Percentiles rank a stretch among this genome's conserved stretches.
phyloP scores from a whole-genome alignment of 257 asterid genomes.

The Perilla frutescens region DNA sequence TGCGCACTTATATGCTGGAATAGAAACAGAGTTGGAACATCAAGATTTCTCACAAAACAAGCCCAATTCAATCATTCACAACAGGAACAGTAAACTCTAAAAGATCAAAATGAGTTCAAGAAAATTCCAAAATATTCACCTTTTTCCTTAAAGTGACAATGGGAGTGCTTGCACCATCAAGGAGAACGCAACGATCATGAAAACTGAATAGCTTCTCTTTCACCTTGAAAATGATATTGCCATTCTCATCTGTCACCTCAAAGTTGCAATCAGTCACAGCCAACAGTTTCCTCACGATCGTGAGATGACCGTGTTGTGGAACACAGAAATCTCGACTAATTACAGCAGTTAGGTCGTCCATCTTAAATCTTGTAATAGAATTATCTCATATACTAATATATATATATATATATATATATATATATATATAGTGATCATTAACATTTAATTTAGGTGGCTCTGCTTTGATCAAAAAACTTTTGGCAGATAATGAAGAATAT shows the following conservation, averaged over 20 bases:
- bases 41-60: too few relatives aligned
- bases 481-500: background rate
- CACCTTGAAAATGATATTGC: constrained; percentile 50
- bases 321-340: constrained; percentile 50
- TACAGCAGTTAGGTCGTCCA: constrained; percentile 25
- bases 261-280: constrained; percentile 52
- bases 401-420: constrained; percentile 16
- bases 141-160: constrained; percentile 55
- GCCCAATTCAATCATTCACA: too few relatives aligned
- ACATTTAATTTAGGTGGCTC: background rate
- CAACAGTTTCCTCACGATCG: constrained; percentile 46
- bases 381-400: background rate
- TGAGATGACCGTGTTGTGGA: constrained; percentile 44
- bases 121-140: constrained; percentile 31
- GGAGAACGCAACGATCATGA: constrained; percentile 55
- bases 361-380: background rate
- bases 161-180: constrained; percentile 49
- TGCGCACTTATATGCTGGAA: constrained; percentile 52
- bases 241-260: constrained; percentile 48
- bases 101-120: background rate
- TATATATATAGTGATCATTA: constrained; percentile 3
- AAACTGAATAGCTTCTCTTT: constrained; percentile 48
- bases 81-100: background rate
- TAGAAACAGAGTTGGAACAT: background rate
- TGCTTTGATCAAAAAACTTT: background rate